A percentile compares a stretch with the other conserved stretches of the same genome.
phyloP scores from a whole-genome alignment of 345 rosid species.

The Jatropha curcas region DNA sequence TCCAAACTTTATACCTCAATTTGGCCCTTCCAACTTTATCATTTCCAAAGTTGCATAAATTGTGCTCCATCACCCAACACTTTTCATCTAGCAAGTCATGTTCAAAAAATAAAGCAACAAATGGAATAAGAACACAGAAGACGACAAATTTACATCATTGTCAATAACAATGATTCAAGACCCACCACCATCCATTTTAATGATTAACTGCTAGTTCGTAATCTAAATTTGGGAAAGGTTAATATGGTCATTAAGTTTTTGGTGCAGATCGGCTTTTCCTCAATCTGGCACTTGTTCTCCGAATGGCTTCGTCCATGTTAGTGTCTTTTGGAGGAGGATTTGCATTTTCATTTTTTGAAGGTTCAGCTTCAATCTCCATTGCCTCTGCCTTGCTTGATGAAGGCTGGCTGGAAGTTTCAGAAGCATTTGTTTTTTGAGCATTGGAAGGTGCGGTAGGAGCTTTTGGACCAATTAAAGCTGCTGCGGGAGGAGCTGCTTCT shows the following conservation, averaged over 20 bases:
- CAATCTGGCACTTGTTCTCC: constrained; percentile 41
- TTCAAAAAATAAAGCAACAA: constrained; percentile 46
- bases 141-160: constrained; percentile 44
- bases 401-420: constrained; percentile 40
- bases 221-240: constrained; percentile 18
- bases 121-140: constrained; percentile 35
- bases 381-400: constrained; percentile 43
- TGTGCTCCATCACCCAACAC: constrained; percentile 10
- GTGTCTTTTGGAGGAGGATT: constrained; percentile 54
- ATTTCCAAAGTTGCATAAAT: constrained; percentile 10
- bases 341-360: constrained; percentile 37
- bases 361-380: constrained; percentile 42
- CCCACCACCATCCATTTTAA: constrained; percentile 30
- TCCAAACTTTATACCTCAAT: not conserved
- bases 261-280: constrained; percentile 52
- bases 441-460: constrained; percentile 28
- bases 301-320: constrained; percentile 49
- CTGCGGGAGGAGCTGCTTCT: constrained; percentile 38
- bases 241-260: constrained; percentile 24
- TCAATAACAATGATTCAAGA: constrained; percentile 25
- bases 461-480: constrained; percentile 22
- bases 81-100: constrained; percentile 19
- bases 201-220: constrained; percentile 33
- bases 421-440: constrained; percentile 27
- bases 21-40: not conserved